Evolutionary conservation across 2,329 filamentous ascomycete species (phyloP), one percentile per base, ranked within the genome.

Genomic region (Colletotrichum liaoningense): DNA sequence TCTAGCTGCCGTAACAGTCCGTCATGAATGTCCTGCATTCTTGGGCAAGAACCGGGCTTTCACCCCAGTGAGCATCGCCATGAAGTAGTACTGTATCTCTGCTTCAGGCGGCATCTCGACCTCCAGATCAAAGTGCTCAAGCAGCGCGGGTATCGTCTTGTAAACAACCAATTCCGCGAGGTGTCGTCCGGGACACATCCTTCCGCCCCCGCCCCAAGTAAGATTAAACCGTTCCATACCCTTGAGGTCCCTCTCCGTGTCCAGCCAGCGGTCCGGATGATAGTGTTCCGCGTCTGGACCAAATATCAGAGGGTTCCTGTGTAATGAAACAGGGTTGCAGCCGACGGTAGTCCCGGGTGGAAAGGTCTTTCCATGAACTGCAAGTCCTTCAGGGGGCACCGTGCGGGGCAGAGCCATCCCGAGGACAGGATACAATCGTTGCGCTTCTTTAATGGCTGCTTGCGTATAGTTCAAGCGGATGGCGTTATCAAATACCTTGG

Each of bases 21-120:
- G n/a, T 4, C 14, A 55, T 63, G 7, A 19, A 8, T 63, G 19
- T 8, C 28, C 33, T 42, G 64, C 69, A 2, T 49, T 33, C 60
- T 57, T 73, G 1, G 76, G 71, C 9, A 79, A 28, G 46, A 89
- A 88, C 0, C 80, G 79, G 1, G 77, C 86, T 74, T 79, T 85
- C 3, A 86, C 84, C 0, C 86, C 87, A 0, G 84, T 86, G 76
- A 88, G 73, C 84, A 89, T 88, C 1, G 86, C 87, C 78, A 90
- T 79, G 68, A 89, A 90, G 67, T 89, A 89, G 9, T 84, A 84
- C 2, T 80, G 81, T 56, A 83, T 82, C 1, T 84, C 78, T 3
- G 82, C 77, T 2, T 86, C 82, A 0, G 76, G 74, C 0, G 86
- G 86, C 74, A 86, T 76, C 2, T 76, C 76, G 3, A 84, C 79